Evolutionary conservation across 1,139 yeast species (phyloP).

Genomic region (Zygosaccharomyces pseudobailii): DNA sequence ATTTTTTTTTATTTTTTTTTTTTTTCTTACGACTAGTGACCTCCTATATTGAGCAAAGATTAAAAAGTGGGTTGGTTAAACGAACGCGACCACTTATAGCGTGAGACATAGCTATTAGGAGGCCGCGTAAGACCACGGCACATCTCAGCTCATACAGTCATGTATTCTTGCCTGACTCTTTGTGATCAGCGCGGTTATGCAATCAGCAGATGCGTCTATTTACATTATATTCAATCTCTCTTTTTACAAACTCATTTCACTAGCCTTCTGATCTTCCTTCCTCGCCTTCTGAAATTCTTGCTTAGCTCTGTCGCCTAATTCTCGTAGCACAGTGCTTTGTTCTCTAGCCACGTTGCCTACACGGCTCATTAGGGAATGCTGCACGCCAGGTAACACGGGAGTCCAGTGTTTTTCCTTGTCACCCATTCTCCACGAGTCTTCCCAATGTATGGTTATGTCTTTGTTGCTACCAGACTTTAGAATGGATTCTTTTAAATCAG

Average conservation of each 20-base stretch:
- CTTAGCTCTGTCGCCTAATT: constrained; percentile 22
- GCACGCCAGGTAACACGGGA: constrained; percentile 20
- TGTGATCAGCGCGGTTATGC: neutral
- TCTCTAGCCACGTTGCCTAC: constrained; percentile 30
- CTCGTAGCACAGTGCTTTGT: constrained; percentile 30
- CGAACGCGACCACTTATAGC: neutral
- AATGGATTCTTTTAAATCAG: constrained; percentile 72
- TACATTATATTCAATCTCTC: neutral
- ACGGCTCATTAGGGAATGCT: constrained; percentile 25
- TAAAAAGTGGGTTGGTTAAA: neutral
- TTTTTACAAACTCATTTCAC: constrained; percentile 5
- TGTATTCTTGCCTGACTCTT: neutral
- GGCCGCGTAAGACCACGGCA: neutral
- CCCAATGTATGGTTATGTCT: constrained; percentile 61
- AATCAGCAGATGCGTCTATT: neutral
- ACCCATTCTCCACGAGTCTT: constrained; percentile 81
- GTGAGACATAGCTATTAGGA: neutral
- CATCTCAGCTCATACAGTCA: neutral
- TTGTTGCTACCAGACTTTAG: constrained; percentile 42
- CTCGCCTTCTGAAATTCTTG: constrained; percentile 9
- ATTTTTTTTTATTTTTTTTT: constrained; percentile 4
- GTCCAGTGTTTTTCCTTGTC: constrained; percentile 38
- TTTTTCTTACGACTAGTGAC: neutral
- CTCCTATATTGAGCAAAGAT: neutral
- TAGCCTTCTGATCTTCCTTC: constrained; percentile 10